Evolutionary conservation across 2,329 filamentous ascomycete species (phyloP), one percentile per base, ranked within the genome.

Genomic region (Diaporthe caulivora): DNA sequence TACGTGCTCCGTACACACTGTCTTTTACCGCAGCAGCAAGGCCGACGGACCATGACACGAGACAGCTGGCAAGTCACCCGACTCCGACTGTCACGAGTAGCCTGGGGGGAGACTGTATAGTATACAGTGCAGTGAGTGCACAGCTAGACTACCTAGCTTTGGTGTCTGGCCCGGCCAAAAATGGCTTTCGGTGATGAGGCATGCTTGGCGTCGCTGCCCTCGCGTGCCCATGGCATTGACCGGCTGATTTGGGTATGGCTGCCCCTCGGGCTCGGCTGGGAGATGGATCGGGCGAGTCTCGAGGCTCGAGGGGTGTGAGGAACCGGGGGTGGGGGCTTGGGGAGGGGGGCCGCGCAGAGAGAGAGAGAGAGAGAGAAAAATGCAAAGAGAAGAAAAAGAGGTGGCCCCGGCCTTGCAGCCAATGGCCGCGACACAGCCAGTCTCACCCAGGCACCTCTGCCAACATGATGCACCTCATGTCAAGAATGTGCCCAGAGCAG

Each of bases 361-460:
- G 9, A 8, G 37, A 40, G 37, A 10, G 37, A 40, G 37, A 40
- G 37, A 40, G 7, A 40, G 37, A 13, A 40, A 40, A 40, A 40
- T 2, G 13, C 40, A 47, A 42, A 64, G 58, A 13, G 40, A 31
- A 60, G 37, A 44, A 13, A 37, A 40, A 37, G 29, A 37, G 62
- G 44, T 65, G 29, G 62, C 29, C 57, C 57, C 13, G 29, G 62
- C 62, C 44, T 40, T 51, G 17, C 44, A 65, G 42, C 62, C 62
- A 65, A 65, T 65, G 62, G 31, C 62, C 62, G 62, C 62, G 62
- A 51, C 62, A 65, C 62, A 65, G 29, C 62, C 62, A 65, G 62
- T 51, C 62, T 65, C 62, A 65, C 62, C 62, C 62, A 37, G 62
- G 62, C 62, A 65, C 62, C 31, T 65, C 31, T 65, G 60, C 60